phyloP scores from a whole-genome alignment of 1,284 basidiomycete species.

The Cutaneotrichosporon mucoides region DNA sequence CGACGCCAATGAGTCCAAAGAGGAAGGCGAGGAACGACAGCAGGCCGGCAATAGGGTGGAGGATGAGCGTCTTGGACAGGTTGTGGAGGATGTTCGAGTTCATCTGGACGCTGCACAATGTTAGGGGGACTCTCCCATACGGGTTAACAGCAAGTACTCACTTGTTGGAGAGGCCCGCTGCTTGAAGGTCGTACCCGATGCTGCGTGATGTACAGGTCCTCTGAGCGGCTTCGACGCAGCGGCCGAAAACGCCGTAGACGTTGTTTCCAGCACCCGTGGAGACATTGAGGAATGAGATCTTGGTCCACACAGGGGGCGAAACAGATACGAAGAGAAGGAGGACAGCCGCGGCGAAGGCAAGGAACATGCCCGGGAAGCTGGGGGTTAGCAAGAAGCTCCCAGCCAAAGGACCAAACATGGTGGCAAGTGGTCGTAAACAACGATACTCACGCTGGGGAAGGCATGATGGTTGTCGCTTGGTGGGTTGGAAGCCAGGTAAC shows the following conservation, averaged over 20 bases:
- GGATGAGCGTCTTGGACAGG: conserved; percentile 66
- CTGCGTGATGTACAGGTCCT: conserved; percentile 20
- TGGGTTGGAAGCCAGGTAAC: background rate
- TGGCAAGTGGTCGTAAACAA: background rate
- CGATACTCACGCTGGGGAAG: conserved; percentile 2
- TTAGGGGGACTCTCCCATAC: background rate
- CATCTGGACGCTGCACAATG: conserved; percentile 28
- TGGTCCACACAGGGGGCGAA: conserved; percentile 67
- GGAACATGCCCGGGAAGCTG: conserved; percentile 22
- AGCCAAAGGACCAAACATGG: background rate
- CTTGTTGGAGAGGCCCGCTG: conserved; percentile 21
- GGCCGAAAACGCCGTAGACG: conserved; percentile 72
- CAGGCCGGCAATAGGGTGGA: conserved; percentile 72
- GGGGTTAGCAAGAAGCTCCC: background rate
- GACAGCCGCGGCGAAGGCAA: conserved; percentile 31
- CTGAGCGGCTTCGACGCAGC: conserved; percentile 57
- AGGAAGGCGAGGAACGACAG: conserved; percentile 66
- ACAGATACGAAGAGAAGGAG: conserved; percentile 41
- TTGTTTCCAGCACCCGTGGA: conserved; percentile 45
- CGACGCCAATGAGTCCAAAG: conserved; percentile 63
- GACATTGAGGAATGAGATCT: conserved; percentile 63
- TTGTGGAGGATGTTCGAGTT: conserved; percentile 60
- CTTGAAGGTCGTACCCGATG: conserved; percentile 41
- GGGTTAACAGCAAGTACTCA: conserved; percentile 15
- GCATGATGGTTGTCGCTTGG: background rate